Percentiles rank a stretch among this genome's conserved stretches.
Conservation (phyloP, 345 rosid genomes). For the Carallia pectinifolia region DNA sequence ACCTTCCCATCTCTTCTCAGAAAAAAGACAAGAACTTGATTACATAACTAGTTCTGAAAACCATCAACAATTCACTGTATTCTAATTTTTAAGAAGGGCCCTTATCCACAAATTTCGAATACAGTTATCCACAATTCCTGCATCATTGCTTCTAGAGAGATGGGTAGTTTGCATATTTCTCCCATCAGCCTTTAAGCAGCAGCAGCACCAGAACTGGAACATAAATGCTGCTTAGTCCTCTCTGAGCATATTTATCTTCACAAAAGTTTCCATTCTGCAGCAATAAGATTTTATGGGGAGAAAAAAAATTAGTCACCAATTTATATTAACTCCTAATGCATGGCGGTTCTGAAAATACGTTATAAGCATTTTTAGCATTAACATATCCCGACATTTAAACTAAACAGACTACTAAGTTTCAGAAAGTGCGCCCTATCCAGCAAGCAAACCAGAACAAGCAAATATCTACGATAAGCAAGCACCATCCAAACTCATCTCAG, state of each 20-base stretch:
- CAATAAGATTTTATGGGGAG: no score
- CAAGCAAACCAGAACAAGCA: background rate
- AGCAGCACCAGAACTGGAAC: conserved; percentile 12
- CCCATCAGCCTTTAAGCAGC: background rate
- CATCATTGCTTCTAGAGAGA: conserved; percentile 20
- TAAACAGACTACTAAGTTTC: no score
- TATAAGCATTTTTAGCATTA: no score
- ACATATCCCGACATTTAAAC: no score
- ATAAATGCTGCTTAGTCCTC: conserved; percentile 14
- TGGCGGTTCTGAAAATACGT: background rate
- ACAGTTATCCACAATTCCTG: conserved; percentile 32
- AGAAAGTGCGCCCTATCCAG: background rate
- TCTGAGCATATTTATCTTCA: conserved; percentile 25
- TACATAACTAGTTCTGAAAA: conserved; percentile 16
- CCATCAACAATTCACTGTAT: conserved; percentile 19
- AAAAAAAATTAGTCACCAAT: conserved; percentile 10
- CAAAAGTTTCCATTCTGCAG: conserved; percentile 48
- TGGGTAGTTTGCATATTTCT: conserved; percentile 8
- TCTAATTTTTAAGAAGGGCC: conserved; percentile 15
- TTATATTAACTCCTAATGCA: background rate
- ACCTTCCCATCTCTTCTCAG: conserved; percentile 14
- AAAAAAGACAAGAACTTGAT: conserved; percentile 4
- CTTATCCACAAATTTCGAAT: conserved; percentile 37
- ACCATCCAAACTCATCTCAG: background rate
- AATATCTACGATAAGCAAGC: no score